Evolutionary conservation across 805 yeast species (phyloP), one percentile per base, ranked within the genome.

Genomic region (Candida insectalens): DNA sequence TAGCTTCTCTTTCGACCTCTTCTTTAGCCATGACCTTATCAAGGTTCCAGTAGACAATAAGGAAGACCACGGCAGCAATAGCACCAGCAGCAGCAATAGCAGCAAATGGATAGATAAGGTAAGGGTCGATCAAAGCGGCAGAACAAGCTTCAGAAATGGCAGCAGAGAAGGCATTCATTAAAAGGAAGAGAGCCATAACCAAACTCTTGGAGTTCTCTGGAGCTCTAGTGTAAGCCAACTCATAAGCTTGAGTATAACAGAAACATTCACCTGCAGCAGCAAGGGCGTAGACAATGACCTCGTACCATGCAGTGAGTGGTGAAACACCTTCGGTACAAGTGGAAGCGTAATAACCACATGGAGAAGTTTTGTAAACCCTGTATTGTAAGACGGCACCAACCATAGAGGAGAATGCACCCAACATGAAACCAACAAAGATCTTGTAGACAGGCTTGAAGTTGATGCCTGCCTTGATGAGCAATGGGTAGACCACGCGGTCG

Each of bases 251-350:
- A 15, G 65, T 60, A 43, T 50, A 62, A 30, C 72, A 67, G 46
- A 69, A 69, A 56, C 74, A 68, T 48, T 70, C 75, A 41, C 72
- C 67, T 16, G 65, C 60, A 27, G 74, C 75, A 14, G 58, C 57
- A 35, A 67, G 55, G 19, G 59, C 52, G 39, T 59, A 66, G 9
- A 48, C 45, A 33, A 42, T 37, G 21, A 43, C 45, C 16, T 44
- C 50, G 22, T 35, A 43, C 65, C 64, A 60, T 10, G 59, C 59
- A 16, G 54, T 40, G 25, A 61, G 30, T 6, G 58, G 57, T 5
- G 53, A 63, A 39, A 44, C 50, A 5, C 36, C 38, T 20, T 43
- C 49, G 17, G 30, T 44, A 48, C 69, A 62, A 12, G 45, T 46
- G 8, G 70, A 60, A 10, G 70, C 67, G 23, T 50, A 45, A 47